Evolutionary conservation across 148 eudicot genomes (phyloP).

Genomic region (Rhododendron henanense): DNA sequence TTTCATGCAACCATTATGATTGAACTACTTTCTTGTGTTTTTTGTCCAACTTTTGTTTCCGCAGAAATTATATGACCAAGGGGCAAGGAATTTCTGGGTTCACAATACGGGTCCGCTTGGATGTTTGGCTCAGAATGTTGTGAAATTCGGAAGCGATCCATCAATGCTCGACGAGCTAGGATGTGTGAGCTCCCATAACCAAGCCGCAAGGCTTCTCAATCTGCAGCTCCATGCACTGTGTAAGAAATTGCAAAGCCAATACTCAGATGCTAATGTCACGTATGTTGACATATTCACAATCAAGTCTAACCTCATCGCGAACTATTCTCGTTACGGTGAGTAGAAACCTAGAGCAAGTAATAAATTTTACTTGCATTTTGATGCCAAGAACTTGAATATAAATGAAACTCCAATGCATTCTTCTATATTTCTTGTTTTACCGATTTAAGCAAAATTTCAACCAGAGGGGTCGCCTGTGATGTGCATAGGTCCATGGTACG

Average conservation of each 20-base stretch:
- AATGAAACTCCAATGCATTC: neutral
- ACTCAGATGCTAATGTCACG: slow-evolving; percentile 65
- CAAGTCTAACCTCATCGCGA: slow-evolving; percentile 71
- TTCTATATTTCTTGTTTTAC: neutral
- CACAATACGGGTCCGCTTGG: slow-evolving; percentile 96
- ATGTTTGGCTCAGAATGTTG: slow-evolving; percentile 75
- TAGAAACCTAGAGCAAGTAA: neutral
- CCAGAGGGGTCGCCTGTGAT: neutral
- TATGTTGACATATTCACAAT: slow-evolving; percentile 74
- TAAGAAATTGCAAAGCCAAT: slow-evolving; percentile 64
- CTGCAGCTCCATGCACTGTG: slow-evolving; percentile 77
- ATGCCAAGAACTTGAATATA: neutral
- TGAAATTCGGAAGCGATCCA: slow-evolving; percentile 64
- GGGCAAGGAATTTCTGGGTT: slow-evolving; percentile 90
- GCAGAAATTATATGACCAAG: slow-evolving; percentile 68
- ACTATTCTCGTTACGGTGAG: slow-evolving; percentile 84
- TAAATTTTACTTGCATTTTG: neutral
- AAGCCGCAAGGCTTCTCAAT: slow-evolving; percentile 78
- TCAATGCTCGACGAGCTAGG: slow-evolving; percentile 75
- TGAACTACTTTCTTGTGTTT: neutral
- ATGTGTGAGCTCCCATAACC: slow-evolving; percentile 76
- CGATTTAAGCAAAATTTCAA: neutral
- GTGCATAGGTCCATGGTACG: neutral
- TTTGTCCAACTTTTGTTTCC: neutral
- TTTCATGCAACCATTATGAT: neutral